phyloP scores from a whole-genome alignment of 371 early-diverging fungal species.

The Dinochytrium kinnereticum region DNA sequence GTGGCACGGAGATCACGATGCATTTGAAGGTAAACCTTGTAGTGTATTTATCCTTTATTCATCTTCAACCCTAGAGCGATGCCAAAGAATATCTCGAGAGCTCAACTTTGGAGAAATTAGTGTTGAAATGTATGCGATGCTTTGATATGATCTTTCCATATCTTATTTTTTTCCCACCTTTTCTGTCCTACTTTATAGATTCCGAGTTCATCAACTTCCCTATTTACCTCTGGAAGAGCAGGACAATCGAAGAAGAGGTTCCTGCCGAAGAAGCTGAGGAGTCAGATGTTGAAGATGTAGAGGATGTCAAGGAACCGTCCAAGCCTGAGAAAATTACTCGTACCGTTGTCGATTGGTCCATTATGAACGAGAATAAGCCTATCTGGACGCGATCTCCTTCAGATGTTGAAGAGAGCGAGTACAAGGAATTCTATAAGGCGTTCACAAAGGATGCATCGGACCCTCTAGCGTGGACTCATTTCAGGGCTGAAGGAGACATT shows the following conservation, averaged over 20 bases:
- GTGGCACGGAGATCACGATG: conserved; percentile 93
- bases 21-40: too few relatives aligned
- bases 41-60: too few relatives aligned
- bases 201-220: conserved; percentile 94
- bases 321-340: conserved; percentile 60
- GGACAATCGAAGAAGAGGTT: conserved; percentile 58
- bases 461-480: conserved; percentile 76
- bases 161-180: too few relatives aligned
- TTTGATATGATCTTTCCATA: too few relatives aligned
- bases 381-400: conserved; percentile 90
- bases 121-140: too few relatives aligned
- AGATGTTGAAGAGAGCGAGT: conserved; percentile 78
- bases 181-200: too few relatives aligned
- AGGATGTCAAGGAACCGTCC: conserved; percentile 58
- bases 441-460: conserved; percentile 72
- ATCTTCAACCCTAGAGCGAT: too few relatives aligned
- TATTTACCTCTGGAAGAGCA: conserved; percentile 37
- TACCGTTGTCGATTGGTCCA: conserved; percentile 67
- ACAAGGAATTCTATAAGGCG: conserved; percentile 83
- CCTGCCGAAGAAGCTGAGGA: conserved; percentile 60
- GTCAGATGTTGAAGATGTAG: conserved; percentile 42
- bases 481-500: conserved; percentile 87
- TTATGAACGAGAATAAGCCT: conserved; percentile 84
- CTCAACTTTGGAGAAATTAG: conserved; percentile 59
- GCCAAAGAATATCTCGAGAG: conserved; percentile 82